Evolutionary conservation across 768 basidiomycete genomes (phyloP).

Genomic region (Boletus patriciae): DNA sequence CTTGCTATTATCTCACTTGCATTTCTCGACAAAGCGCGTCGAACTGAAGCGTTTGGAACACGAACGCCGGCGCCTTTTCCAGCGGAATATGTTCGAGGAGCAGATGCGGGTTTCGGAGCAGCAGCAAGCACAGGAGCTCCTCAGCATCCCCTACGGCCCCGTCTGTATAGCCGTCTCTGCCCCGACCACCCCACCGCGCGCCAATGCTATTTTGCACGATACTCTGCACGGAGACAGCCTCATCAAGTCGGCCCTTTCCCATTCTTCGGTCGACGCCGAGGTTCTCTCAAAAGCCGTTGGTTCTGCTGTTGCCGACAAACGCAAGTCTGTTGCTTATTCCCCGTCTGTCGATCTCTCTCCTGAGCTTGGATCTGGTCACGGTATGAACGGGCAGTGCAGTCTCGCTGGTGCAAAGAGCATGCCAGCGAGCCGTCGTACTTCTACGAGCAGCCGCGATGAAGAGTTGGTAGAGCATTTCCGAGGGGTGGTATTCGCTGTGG

Average conservation of each 20-base stretch:
- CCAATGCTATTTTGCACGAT: conserved; percentile 67
- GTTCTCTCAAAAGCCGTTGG: conserved; percentile 69
- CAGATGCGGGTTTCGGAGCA: conserved; percentile 94
- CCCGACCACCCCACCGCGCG: conserved; percentile 83
- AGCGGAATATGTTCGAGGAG: conserved; percentile 92
- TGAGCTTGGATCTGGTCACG: conserved; percentile 51
- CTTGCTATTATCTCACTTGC: conserved; percentile 3
- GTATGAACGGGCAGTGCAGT: conserved; percentile 53
- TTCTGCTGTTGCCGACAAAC: conserved; percentile 66
- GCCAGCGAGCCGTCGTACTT: conserved; percentile 88
- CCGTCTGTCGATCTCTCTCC: conserved; percentile 75
- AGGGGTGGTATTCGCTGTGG: conserved; percentile 65
- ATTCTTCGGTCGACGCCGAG: conserved; percentile 59
- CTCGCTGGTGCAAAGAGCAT: conserved; percentile 87
- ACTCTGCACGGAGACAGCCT: conserved; percentile 61
- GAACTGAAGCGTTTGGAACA: conserved; percentile 85
- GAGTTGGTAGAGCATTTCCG: conserved; percentile 77
- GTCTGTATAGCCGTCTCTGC: conserved; percentile 77
- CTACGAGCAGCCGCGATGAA: conserved; percentile 84
- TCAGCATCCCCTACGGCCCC: conserved; percentile 70
- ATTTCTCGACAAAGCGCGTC: conserved; percentile 56
- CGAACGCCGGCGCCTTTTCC: conserved; percentile 82
- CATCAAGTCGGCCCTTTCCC: conserved; percentile 44
- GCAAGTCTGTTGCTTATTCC: conserved; percentile 85
- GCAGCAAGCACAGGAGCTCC: conserved; percentile 84